Base-by-base conservation (phyloP, 2,329 filamentous ascomycete species). In the Westerdykella aurantiaca region DNA sequence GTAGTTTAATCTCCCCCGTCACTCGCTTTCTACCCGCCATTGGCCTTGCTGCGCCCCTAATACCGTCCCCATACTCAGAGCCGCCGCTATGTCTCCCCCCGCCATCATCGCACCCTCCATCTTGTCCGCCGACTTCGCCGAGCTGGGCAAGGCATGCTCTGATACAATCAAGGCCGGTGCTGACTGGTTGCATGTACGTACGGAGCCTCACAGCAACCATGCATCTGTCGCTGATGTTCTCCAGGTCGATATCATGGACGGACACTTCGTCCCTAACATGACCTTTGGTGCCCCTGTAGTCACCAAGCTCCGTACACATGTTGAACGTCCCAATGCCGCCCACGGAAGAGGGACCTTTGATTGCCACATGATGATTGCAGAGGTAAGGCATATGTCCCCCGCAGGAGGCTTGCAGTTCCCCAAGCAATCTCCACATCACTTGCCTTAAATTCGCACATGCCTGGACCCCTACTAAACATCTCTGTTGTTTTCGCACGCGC, bases 351-450 rank as follows among this genome's bases (percentile, higher is more conserved):
- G 93, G 49, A 97, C 91, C 12, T 98, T 98, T 67, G 93, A 98
- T 71, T 98, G 93, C 78, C 93, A 98, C 72, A 97, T 98, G 93
- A 98, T 98, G 93, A 95, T 98, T 65, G 83, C 88, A 60, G 91
- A 98, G 85, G 88, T 91, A 76, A 37, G 38, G 38, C 9, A 13
- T 31, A 22, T 14, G 12, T 29, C 31, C 31, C 33, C 22, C 31
- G 33, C 17, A 35, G 7, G n/a, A 35, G 10, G n/a, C 33, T 14
- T 21, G 18, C 9, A 6, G 3, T 22, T 25, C 37, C 18, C n/a
- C 37, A 38, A 18, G 21, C 21, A 29, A n/a, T 14, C 34, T 37
- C 6, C 22, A 34, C 23, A 31, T 31, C 22, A 17, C 14, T 13
- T 10, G 38, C 29, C 31, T 23, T 13, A 34, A 31, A 23, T 11